These are phyloP conservation scores for Penicillium bialowiezense DNA, from an alignment of 495 filamentous ascomycete genomes.

Conservation along the genomic window DNA sequence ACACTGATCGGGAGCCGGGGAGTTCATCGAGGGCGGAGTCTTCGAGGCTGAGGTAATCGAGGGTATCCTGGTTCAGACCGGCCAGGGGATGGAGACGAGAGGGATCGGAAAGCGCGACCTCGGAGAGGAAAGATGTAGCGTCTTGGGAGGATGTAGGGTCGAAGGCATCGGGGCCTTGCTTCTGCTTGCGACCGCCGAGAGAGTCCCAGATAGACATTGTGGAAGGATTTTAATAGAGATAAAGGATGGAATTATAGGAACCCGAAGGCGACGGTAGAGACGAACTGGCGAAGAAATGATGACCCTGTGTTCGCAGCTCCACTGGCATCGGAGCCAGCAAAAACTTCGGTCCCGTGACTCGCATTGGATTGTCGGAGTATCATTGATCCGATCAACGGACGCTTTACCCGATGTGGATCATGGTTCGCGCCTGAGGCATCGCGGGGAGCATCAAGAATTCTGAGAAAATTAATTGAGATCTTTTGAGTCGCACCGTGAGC, in stretches of 20 bases:
- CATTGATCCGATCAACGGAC: conserved; percentile 12
- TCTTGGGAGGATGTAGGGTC: conserved; percentile 70
- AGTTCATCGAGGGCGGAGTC: conserved; percentile 84
- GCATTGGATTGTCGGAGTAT: conserved; percentile 16
- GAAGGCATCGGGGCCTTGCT: conserved; percentile 58
- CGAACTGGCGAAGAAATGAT: conserved; percentile 15
- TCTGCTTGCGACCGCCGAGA: conserved; percentile 76
- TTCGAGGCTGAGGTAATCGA: conserved; percentile 93
- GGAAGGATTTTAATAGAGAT: conserved; percentile 11
- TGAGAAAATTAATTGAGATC: conserved; percentile 13
- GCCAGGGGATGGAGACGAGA: conserved; percentile 89
- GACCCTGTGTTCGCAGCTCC: conserved; percentile 25
- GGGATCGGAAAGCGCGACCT: conserved; percentile 72
- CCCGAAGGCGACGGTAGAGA: conserved; percentile 21
- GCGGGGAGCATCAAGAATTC: conserved; percentile 23
- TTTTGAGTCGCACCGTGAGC: conserved; percentile 6
- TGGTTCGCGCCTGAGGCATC: conserved; percentile 31
- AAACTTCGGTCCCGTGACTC: conserved; percentile 46
- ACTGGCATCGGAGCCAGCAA: conserved; percentile 34
- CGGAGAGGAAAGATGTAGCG: conserved; percentile 75
- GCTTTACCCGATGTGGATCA: conserved; percentile 27
- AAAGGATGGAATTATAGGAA: conserved; percentile 23
- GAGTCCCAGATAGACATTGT: conserved; percentile 84
- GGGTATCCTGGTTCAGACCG: conserved; percentile 83
- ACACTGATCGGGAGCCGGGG: conserved; percentile 78